Percentiles rank a stretch among this genome's conserved stretches.
Conservation (phyloP, 441 rosid genomes). For the Omphalea diandra region DNA sequence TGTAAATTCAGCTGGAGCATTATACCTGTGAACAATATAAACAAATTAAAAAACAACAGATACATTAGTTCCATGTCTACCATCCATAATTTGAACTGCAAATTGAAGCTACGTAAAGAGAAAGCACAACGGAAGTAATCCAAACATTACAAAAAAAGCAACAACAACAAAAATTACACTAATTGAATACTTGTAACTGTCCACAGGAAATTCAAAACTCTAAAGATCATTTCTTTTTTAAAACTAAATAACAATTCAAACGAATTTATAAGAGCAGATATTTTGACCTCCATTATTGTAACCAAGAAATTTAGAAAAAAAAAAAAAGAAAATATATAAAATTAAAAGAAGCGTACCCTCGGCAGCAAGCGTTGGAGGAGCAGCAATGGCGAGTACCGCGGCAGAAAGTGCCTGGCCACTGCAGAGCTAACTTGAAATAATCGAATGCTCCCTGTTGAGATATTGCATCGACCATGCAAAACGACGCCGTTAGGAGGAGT, state of each 20-base stretch:
- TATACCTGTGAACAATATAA: constrained; percentile 56
- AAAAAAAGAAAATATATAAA: neutral
- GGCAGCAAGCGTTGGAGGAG: constrained; percentile 80
- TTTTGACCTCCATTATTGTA: neutral
- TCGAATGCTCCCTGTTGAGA: constrained; percentile 74
- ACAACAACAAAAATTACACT: too few species aligned
- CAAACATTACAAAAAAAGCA: neutral
- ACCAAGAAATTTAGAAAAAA: neutral
- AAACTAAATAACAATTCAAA: too few species aligned
- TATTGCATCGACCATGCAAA: constrained; percentile 7
- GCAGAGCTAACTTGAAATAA: constrained; percentile 77
- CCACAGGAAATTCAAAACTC: too few species aligned
- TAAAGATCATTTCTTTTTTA: too few species aligned
- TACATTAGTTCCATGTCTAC: constrained; percentile 14
- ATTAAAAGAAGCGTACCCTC: constrained; percentile 41
- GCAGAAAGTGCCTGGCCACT: constrained; percentile 89
- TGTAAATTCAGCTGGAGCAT: constrained; percentile 75
- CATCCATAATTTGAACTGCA: neutral
- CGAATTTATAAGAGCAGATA: neutral
- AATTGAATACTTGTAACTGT: too few species aligned
- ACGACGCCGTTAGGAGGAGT: constrained; percentile 17
- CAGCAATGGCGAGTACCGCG: constrained; percentile 75
- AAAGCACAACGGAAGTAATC: neutral
- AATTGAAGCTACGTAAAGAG: neutral
- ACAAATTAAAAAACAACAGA: constrained; percentile 2